A percentile compares a stretch with the other conserved stretches of the same genome.
Evolutionary conservation across 768 basidiomycete genomes (phyloP).

Genomic region (Lactarius pseudohatsudake): DNA sequence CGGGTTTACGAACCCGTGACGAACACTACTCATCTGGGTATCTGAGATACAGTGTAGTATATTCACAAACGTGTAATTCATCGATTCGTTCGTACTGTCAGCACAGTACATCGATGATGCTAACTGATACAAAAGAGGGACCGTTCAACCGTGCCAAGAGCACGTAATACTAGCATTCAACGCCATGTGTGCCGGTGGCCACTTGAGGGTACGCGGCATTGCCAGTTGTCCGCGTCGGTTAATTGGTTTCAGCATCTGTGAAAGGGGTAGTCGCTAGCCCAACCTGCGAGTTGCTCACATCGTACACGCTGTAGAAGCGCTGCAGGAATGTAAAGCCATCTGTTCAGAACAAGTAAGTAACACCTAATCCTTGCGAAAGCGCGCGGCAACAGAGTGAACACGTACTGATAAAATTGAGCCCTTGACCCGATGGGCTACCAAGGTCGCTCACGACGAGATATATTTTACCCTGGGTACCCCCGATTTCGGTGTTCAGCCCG

Average conservation of each 20-base stretch:
- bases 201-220: neutral
- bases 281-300: conserved; percentile 28
- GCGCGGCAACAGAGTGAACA: neutral
- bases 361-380: neutral
- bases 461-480: conserved; percentile 50
- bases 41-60: neutral
- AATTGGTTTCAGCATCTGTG: conserved; percentile 31
- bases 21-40: neutral
- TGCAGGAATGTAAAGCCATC: conserved; percentile 15
- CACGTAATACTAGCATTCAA: neutral
- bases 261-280: conserved; percentile 32
- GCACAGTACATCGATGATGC: neutral
- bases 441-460: conserved; percentile 34
- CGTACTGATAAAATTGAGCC: conserved; percentile 34
- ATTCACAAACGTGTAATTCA: neutral
- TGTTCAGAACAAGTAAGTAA: neutral
- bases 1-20: too few relatives aligned
- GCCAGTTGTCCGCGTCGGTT: neutral
- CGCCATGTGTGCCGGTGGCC: neutral
- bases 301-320: conserved; percentile 30
- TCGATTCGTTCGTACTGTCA: too few relatives aligned
- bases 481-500: conserved; percentile 53
- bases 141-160: neutral
- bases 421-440: conserved; percentile 30
- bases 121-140: neutral